Base-by-base conservation (phyloP, 257 asterid genomes). In the Nicotiana tabacum region DNA sequence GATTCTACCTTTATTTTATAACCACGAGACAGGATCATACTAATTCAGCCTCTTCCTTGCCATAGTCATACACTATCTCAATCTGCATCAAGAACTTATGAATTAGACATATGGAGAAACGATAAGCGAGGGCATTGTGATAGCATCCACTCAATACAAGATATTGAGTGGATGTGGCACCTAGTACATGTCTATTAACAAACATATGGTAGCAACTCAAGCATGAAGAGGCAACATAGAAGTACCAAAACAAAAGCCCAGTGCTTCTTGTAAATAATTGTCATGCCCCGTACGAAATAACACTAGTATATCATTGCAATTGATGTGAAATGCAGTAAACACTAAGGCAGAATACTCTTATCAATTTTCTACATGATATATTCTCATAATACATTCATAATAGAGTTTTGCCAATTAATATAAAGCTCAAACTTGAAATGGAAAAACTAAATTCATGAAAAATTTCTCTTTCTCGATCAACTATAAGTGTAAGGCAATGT, bases 21-120 rank as follows among this genome's bases (percentile, higher is more conserved):
- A 83, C 81, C 66, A 79, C 46, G 83, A 86, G 77, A 15, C 62
- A 81, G 51, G 83, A 48, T 77, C 69, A 66, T 29, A 66, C 65
- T 84, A 81, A 95, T 21, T 84, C 91, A 83, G 85, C 70, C 16
- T 92, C 93, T 87, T 95, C 98, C 13, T 85, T 89, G 58, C 98
- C 98, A 77, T 90, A 95, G 88, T 95, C 85, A 66, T 93, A 90
- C 83, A 93, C 77, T 33, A 95, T 93, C 92, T 93, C 94, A 88
- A 94, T 93, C 98, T 94, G 92, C 89, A 90, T 10, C 70, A 81
- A 35, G 17, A 84, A 70, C 81, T 64, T 64, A 79, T 78, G 61
- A 77, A 48, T 11, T 55, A 82, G 48, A 82, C 5, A 18, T 35
- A 35, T 17, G n/a, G 60, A 13, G 18, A 55, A 55, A 55, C n/a